phyloP scores from a whole-genome alignment of 768 basidiomycete species.

The Suillus weaverae region DNA sequence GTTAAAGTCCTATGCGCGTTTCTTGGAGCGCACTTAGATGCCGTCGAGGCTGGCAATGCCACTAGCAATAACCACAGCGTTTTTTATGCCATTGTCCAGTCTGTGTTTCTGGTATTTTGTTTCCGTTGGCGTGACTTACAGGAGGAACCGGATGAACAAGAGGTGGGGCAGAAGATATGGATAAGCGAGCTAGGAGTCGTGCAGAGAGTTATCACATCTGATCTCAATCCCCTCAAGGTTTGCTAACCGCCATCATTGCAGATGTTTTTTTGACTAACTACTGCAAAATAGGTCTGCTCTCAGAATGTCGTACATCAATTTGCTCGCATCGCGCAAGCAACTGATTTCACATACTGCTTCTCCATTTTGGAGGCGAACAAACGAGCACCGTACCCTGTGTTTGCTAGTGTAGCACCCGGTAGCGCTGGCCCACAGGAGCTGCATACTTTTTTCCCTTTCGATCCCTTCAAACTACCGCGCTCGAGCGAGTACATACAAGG shows the following conservation, averaged over 20 bases:
- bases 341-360: slow-evolving; percentile 92
- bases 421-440: slow-evolving; percentile 60
- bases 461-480: slow-evolving; percentile 88
- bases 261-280: neutral
- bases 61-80: slow-evolving; percentile 55
- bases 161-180: slow-evolving; percentile 68
- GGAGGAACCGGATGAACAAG: slow-evolving; percentile 58
- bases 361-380: slow-evolving; percentile 89
- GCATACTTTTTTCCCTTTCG: slow-evolving; percentile 97
- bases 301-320: slow-evolving; percentile 90
- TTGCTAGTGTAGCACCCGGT: slow-evolving; percentile 20
- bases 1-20: slow-evolving; percentile 86
- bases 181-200: slow-evolving; percentile 76
- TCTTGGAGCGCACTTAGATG: slow-evolving; percentile 73
- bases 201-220: slow-evolving; percentile 76
- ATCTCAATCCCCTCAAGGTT: slow-evolving; percentile 90
- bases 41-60: slow-evolving; percentile 39
- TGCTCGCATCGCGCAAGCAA: slow-evolving; percentile 87
- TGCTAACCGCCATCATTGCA: neutral
- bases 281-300: slow-evolving; percentile 71
- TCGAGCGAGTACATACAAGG: slow-evolving; percentile 75
- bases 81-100: slow-evolving; percentile 91
- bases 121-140: slow-evolving; percentile 93
- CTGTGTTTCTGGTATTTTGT: slow-evolving; percentile 95
- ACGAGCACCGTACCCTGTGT: slow-evolving; percentile 53